Conservation (phyloP, 768 basidiomycete species). For the Psilocybe cubensis region DNA sequence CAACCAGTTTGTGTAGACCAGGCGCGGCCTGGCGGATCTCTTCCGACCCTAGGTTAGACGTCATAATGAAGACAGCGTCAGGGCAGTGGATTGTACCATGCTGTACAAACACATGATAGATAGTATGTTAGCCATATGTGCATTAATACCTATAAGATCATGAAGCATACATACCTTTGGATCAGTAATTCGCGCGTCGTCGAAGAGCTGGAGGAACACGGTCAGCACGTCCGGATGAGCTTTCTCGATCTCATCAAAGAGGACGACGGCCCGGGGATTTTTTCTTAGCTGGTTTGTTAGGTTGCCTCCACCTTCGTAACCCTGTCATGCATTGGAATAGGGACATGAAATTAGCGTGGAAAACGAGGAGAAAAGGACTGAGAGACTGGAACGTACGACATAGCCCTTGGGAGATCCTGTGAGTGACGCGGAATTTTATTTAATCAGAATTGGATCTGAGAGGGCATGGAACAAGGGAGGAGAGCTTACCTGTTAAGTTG, state of each 20-base stretch:
- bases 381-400: background rate
- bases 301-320: background rate
- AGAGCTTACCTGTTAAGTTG: conserved; percentile 1
- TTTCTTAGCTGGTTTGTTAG: conserved; percentile 1
- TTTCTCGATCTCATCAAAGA: conserved; percentile 10
- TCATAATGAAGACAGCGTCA: conserved; percentile 6
- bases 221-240: conserved; percentile 10
- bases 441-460: too few relatives aligned
- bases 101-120: background rate
- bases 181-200: conserved; percentile 8
- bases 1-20: background rate
- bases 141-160: too few relatives aligned
- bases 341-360: background rate
- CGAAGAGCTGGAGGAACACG: conserved; percentile 10
- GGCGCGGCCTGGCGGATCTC: conserved; percentile 1
- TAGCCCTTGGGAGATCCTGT: conserved; percentile 3
- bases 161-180: background rate
- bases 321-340: background rate
- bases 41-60: conserved; percentile 6
- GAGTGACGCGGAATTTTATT: too few relatives aligned
- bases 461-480: too few relatives aligned
- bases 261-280: conserved; percentile 5
- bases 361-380: too few relatives aligned
- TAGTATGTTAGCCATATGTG: background rate
- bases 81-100: background rate